Evolutionary conservation across 805 yeast species (phyloP), one percentile per base, ranked within the genome.

Genomic region (Monosporozyma unispora): DNA sequence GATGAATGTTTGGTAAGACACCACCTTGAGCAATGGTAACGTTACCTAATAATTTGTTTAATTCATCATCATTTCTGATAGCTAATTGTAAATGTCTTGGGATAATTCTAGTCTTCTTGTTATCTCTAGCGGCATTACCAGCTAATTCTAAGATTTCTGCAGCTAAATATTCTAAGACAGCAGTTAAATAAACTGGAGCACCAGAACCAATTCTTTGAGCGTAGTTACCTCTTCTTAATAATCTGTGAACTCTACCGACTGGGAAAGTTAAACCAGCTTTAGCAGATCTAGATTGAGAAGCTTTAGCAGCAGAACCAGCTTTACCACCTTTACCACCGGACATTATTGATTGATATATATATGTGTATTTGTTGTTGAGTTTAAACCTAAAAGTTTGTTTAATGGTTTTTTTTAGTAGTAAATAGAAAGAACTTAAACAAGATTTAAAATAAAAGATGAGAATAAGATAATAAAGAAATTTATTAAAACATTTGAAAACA

Each of bases 221-320:
- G 78, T 91, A 87, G 84, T 90, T 87, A 72, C 96, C 96, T 77
- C 85, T 88, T 82, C 95, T 87, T 69, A 91, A 77, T 63, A 90
- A 80, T 78, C 97, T 84, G 80, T 91, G 96, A 63, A 91, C 93
- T 83, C 98, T 90, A 74, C 98, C 98, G 62, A 91, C 98, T 78
- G 98, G 98, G 95, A 91, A 91, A 66, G 95, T 87, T 70, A 91
- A 82, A 74, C 97, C 98, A 70, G 98, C 97, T 80, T 89, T 91
- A 57, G 96, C 84, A 62, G 98, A 91, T 83, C 98, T 88, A 50
- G 97, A 86, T 78, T 91, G 93, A 69, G 97, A 84, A 67, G 95
- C 89, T 78, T 91, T 91, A 71, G 88, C 90, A 64, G 95, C 74
- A 61, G 95, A 78, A 69, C 96, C 95, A 70, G 96, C 96, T 78